These are phyloP conservation scores for Daldinia loculata DNA, from an alignment of 495 filamentous ascomycete species.

Conservation along the genomic window DNA sequence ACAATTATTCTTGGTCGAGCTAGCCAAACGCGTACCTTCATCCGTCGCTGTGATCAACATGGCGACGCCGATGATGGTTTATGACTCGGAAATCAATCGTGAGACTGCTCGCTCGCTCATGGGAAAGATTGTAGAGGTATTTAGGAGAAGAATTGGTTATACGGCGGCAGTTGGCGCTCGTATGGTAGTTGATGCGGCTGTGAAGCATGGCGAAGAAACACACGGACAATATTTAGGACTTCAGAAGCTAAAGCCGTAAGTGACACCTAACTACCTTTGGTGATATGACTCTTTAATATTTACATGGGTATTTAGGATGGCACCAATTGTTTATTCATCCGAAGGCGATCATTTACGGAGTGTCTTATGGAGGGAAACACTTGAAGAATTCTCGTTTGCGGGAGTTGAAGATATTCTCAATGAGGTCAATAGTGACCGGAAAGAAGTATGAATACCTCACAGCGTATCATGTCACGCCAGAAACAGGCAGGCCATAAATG, in stretches of 20 bases:
- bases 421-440: too few relatives aligned
- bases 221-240: neutral
- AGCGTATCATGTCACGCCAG: too few relatives aligned
- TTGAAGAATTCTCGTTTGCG: neutral
- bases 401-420: neutral
- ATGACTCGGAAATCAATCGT: constrained; percentile 37
- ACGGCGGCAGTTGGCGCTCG: neutral
- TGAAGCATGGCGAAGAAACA: neutral
- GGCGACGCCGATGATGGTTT: constrained; percentile 33
- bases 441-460: too few relatives aligned
- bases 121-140: neutral
- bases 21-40: constrained; percentile 37
- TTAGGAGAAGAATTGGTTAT: neutral
- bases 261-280: neutral
- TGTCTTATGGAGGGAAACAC: neutral
- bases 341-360: neutral
- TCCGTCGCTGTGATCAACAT: constrained; percentile 26
- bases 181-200: neutral
- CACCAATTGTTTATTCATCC: neutral
- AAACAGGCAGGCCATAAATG: too few relatives aligned
- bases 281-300: neutral
- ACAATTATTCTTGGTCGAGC: constrained; percentile 51
- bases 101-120: neutral
- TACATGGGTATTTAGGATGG: neutral
- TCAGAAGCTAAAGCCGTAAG: neutral